Base-by-base conservation (phyloP, 345 rosid species). In the Salix koriyanagi region DNA sequence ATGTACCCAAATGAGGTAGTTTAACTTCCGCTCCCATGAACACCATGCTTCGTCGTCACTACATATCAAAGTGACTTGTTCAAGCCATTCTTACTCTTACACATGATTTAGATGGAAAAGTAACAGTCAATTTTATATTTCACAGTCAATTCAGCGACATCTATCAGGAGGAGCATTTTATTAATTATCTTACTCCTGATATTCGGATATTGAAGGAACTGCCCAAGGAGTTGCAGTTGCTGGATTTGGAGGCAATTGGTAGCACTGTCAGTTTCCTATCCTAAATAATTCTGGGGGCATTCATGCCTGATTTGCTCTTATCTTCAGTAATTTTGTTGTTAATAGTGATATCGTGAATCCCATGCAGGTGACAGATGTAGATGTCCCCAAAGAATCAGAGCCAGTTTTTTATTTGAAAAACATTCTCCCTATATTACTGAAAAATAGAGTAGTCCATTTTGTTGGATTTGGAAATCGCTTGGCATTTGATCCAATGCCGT, bases 401-500 rank as follows among this genome's bases (percentile, higher is more conserved):
- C 98, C 91, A 0, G 89, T 91, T 25, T 94, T 94, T 81, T 94
- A 92, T 83, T 42, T 88, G 90, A 96, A 91, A 73, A 83, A 92
- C 73, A 90, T 96, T 81, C 94, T 93, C 34, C 99, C 97, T 74
- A 88, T 88, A 77, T 84, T 96, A 30, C 79, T 89, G 58, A 88
- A 87, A 81, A 94, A 92, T 76, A 79, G 85, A 81, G 95, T 91
- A 18, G 91, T 91, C 32, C 99, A 96, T 84, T 92, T 96, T 76
- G 71, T 89, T 58, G 99, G 99, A 83, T 96, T 90, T 67, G 98
- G 98, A 73, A 92, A 96, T 80, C 97, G 99, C 69, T 82, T 96
- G 82, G 98, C 99, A 46, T 94, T 92, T 83, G 98, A 96, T 39
- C 99, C 99, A 3, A 87, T 93, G 73, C 97, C 97, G 1, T 91